Evolutionary conservation across 768 basidiomycete genomes (phyloP).

Genomic region (Lactarius hengduanensis): DNA sequence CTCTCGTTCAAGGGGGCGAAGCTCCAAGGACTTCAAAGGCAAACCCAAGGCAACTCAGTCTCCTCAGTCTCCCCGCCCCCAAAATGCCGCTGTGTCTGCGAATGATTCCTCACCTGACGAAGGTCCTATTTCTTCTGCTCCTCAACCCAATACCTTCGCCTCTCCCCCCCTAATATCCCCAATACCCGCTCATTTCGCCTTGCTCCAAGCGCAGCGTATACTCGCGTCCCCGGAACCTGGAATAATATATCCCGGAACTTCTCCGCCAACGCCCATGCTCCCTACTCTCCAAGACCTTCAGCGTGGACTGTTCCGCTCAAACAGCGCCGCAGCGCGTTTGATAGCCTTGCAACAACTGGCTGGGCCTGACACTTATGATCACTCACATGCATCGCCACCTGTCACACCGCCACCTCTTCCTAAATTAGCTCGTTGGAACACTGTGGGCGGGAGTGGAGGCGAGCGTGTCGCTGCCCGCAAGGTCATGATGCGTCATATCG

Average conservation of each 20-base stretch:
- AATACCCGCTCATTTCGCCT: slow-evolving; percentile 54
- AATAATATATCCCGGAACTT: slow-evolving; percentile 61
- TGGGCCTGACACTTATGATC: slow-evolving; percentile 63
- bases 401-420: slow-evolving; percentile 48
- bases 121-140: slow-evolving; percentile 37
- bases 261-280: slow-evolving; percentile 63
- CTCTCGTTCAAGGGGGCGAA: slow-evolving; percentile 59
- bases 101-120: slow-evolving; percentile 68
- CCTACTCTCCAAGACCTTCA: slow-evolving; percentile 80
- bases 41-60: slow-evolving; percentile 38
- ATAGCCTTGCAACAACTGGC: slow-evolving; percentile 85
- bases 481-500: slow-evolving; percentile 61
- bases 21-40: slow-evolving; percentile 71
- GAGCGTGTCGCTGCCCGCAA: slow-evolving; percentile 73
- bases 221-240: slow-evolving; percentile 49
- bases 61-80: slow-evolving; percentile 47
- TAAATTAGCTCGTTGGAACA: slow-evolving; percentile 62
- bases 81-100: slow-evolving; percentile 44
- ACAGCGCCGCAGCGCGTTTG: slow-evolving; percentile 79
- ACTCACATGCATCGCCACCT: slow-evolving; percentile 47
- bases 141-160: slow-evolving; percentile 17
- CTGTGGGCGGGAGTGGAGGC: slow-evolving; percentile 77
- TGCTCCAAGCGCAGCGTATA: slow-evolving; percentile 26
- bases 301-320: slow-evolving; percentile 80
- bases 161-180: slow-evolving; percentile 47